Base-by-base conservation (phyloP, 164 flowering plant species). In the Tetrastigma voinierianum region DNA sequence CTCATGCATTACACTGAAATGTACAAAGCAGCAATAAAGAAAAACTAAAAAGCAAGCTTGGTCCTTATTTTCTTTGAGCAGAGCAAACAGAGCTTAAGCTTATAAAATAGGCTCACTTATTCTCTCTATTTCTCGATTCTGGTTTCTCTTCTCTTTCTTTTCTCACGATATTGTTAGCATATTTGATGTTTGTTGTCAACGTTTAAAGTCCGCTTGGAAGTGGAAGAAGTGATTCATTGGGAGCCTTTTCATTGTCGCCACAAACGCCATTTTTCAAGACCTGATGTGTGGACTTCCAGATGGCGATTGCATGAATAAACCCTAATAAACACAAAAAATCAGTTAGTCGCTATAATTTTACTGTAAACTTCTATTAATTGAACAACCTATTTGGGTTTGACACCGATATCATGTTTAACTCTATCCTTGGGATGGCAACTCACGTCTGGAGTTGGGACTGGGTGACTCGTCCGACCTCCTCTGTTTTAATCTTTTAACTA, bases 221-320 rank as follows among this genome's bases (percentile, higher is more conserved):
- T 1, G 73, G 68, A 1, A 73, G 52, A 60, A 81, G 4, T 11
- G 20, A 60, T 17, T 61, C 49, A 2, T 51, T 14, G 2, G 48
- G 46, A 16, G 45, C 13, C 9, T 16, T 10, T 1, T 90, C 92
- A 63, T 80, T 65, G 53, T 74, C 74, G 14, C 84, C 0, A 84
- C 62, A 68, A 87, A 80, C 8, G 60, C 81, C 25, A 47, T 77
- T 0, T 70, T 57, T 89, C n/a, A n/a, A 86, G 76, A 0, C 93
- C 90, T 0, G 57, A 70, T 0, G 46, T 20, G 62, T 86, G 93
- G 1, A 82, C 64, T 51, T 88, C 87, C 8, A 84, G 23, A 61
- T 84, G 89, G 55, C 90, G n/a, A 84, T 44, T 86, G 93, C 87
- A 88, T 70, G 32, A 82, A 79, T 80, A 1, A 83, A 86, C 16